These are phyloP conservation scores for Hanseniaspora clermontiae DNA, from an alignment of 805 yeast genomes.

Conservation along the genomic window DNA sequence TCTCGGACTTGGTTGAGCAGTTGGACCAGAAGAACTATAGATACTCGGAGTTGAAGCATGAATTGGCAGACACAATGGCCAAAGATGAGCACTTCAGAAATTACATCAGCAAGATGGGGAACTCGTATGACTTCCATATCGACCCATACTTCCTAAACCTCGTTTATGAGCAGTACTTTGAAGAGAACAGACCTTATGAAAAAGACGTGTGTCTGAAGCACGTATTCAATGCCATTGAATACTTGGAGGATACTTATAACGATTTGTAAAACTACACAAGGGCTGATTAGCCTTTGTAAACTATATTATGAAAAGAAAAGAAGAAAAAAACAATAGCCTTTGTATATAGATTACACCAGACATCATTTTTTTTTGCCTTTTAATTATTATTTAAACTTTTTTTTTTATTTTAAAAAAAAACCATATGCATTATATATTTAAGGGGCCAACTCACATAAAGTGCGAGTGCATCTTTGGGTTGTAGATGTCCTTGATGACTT, in stretches of 20 bases:
- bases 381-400: neutral
- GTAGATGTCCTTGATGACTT: neutral
- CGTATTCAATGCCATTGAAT: neutral
- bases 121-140: neutral
- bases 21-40: slow-evolving; percentile 2
- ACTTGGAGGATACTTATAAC: neutral
- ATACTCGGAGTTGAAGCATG: neutral
- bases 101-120: neutral
- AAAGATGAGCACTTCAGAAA: neutral
- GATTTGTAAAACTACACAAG: neutral
- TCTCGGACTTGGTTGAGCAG: slow-evolving; percentile 8
- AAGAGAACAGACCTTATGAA: neutral
- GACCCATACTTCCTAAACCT: neutral
- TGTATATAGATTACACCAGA: too few species aligned
- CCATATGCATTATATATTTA: too few species aligned
- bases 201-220: neutral
- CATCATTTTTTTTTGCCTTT: neutral
- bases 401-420: too few species aligned
- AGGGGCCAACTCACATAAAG: neutral
- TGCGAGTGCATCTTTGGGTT: slow-evolving; percentile 7
- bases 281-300: too few species aligned
- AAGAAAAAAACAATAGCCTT: too few species aligned
- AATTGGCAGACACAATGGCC: neutral
- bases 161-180: neutral
- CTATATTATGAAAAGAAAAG: too few species aligned